Conservation (phyloP, 1,139 yeast species). For the Diutina mesorugosa region DNA sequence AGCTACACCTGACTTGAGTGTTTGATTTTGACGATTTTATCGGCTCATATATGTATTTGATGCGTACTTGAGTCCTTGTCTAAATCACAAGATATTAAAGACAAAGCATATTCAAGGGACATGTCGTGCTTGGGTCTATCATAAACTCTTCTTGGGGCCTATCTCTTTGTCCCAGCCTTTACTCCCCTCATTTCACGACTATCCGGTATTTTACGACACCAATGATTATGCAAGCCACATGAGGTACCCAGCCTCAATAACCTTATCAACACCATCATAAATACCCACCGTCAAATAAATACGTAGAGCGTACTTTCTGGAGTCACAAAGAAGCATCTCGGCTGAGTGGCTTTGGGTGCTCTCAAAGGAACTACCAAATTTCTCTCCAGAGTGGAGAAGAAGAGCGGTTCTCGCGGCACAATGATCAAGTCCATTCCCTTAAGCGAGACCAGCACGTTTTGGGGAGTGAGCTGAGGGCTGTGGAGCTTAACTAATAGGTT, state of each 20-base stretch:
- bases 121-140: too few relatives aligned
- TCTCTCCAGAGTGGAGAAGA: not conserved
- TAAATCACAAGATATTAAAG: not conserved
- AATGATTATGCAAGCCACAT: too few relatives aligned
- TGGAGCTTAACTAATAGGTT: not conserved
- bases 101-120: not conserved
- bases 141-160: too few relatives aligned
- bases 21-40: too few relatives aligned
- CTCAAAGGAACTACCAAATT: not conserved
- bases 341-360: slow-evolving; percentile 1
- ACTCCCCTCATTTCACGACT: too few relatives aligned
- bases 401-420: not conserved
- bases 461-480: not conserved
- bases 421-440: slow-evolving; percentile 1
- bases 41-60: not conserved
- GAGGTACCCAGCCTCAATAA: too few relatives aligned
- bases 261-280: too few relatives aligned
- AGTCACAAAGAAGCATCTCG: not conserved
- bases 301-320: not conserved
- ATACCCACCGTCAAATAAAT: not conserved
- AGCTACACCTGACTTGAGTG: not conserved
- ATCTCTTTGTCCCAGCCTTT: too few relatives aligned
- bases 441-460: not conserved
- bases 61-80: not conserved
- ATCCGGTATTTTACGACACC: too few relatives aligned